Evolutionary conservation across 176 grass and related monocot genomes (phyloP).

Genomic region (Hordeum marinum): DNA sequence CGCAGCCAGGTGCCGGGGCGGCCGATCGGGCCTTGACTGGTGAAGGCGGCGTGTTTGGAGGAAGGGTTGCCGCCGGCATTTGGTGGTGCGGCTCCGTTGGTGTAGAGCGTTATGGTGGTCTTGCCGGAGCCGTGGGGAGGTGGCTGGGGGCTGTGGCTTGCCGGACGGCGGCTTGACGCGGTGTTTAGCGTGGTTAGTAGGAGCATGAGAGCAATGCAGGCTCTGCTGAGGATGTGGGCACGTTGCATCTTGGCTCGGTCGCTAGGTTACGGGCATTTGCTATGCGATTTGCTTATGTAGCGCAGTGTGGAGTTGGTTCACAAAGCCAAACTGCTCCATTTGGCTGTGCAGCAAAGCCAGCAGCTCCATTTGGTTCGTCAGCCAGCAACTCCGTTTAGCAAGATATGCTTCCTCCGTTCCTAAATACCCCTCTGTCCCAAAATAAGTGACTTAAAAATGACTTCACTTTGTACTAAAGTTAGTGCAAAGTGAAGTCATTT

Average conservation of each 20-base stretch:
- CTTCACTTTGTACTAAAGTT: too few species aligned
- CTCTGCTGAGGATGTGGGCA: background rate
- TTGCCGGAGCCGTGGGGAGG: background rate
- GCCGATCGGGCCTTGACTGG: constrained; percentile 12
- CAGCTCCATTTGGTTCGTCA: background rate
- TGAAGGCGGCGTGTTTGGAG: constrained; percentile 24
- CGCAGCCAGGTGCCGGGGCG: constrained; percentile 35
- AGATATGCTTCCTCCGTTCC: too few species aligned
- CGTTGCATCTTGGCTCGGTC: constrained; percentile 23
- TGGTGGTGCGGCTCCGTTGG: constrained; percentile 18
- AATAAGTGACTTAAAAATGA: too few species aligned
- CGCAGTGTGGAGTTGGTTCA: constrained; percentile 24
- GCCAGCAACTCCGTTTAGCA: too few species aligned
- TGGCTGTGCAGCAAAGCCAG: background rate
- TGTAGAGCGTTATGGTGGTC: constrained; percentile 51
- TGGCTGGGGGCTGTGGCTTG: background rate
- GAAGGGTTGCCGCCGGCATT: background rate
- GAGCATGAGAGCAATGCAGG: constrained; percentile 35
- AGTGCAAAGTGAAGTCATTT: too few species aligned
- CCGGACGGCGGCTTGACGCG: constrained; percentile 12
- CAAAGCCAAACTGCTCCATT: constrained; percentile 23
- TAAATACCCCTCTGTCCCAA: too few species aligned
- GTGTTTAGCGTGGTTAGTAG: constrained; percentile 15
- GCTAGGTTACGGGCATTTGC: background rate
- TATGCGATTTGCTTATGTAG: background rate